These are phyloP conservation scores for Macadamia tetraphylla DNA, from an alignment of 164 flowering plant genomes.

Conservation along the genomic window DNA sequence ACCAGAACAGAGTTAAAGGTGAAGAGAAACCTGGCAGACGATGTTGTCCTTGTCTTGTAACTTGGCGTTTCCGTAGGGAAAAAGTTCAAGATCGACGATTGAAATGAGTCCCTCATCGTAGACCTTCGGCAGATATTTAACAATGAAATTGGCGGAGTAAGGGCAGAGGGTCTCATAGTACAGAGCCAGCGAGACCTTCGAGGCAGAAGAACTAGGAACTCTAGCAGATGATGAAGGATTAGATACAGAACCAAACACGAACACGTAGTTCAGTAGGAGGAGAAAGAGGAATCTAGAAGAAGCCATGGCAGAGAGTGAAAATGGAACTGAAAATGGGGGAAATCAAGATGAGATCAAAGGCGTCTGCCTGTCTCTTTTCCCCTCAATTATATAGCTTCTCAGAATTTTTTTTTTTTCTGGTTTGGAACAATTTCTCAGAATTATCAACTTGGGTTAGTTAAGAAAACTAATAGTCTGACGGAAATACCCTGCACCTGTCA, in stretches of 20 bases:
- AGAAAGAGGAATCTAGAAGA: neutral
- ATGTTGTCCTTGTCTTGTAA: conserved; percentile 27
- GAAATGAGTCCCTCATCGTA: conserved; percentile 50
- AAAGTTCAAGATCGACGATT: conserved; percentile 56
- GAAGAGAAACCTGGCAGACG: conserved; percentile 52
- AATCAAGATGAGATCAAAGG: neutral
- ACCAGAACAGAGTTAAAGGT: no score
- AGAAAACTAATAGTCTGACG: no score
- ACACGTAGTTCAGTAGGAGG: conserved; percentile 3
- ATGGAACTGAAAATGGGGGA: neutral
- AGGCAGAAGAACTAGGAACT: neutral
- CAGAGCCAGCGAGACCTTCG: conserved; percentile 23
- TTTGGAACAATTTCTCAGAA: no score
- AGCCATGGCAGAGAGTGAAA: conserved; percentile 7
- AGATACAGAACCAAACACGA: neutral
- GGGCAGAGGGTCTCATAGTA: conserved; percentile 71
- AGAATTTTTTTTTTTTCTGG: no score
- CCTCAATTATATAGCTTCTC: neutral
- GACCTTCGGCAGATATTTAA: conserved; percentile 40
- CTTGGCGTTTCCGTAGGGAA: conserved; percentile 81
- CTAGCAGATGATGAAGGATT: conserved; percentile 5
- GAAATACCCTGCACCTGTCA: no score
- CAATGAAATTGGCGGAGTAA: conserved; percentile 64
- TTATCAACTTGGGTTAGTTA: no score
- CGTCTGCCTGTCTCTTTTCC: neutral